Percentiles rank a stretch among this genome's conserved stretches.
Evolutionary conservation across 495 filamentous ascomycete species (phyloP).

Genomic region (Bacidia gigantensis): DNA sequence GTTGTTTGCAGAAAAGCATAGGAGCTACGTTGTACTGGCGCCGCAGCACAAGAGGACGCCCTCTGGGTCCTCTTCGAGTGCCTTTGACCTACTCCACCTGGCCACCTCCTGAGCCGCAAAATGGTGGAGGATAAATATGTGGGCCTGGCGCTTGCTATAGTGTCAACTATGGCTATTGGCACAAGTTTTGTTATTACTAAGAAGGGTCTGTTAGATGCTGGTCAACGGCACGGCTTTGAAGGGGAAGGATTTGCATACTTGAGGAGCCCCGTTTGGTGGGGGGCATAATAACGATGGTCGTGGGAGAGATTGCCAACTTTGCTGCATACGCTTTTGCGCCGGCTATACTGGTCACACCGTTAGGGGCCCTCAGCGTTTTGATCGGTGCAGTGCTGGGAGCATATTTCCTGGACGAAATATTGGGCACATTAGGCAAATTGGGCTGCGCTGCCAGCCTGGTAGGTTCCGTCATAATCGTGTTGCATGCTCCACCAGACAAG

Average conservation of each 20-base stretch:
- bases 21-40: conserved; percentile 8
- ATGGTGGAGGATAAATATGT: conserved; percentile 56
- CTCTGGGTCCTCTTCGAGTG: neutral
- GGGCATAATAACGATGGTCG: conserved; percentile 70
- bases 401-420: conserved; percentile 80
- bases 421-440: conserved; percentile 80
- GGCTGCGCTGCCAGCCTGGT: conserved; percentile 94
- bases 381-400: conserved; percentile 91
- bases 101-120: neutral
- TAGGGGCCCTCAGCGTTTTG: conserved; percentile 84
- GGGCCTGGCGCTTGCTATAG: conserved; percentile 76
- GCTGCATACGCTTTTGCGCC: conserved; percentile 96
- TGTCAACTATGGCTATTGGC: conserved; percentile 83
- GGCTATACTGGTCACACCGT: conserved; percentile 87
- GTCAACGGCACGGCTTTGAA: conserved; percentile 84
- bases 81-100: neutral
- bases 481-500: conserved; percentile 91
- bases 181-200: conserved; percentile 92
- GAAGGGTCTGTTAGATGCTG: conserved; percentile 82
- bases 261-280: conserved; percentile 90
- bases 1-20: neutral
- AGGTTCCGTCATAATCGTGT: conserved; percentile 90
- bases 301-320: conserved; percentile 90
- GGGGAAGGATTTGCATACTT: conserved; percentile 93
- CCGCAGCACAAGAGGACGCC: neutral